Evolutionary conservation across 768 basidiomycete genomes (phyloP), one percentile per base, ranked within the genome.

Genomic region (Boletus vermiculosoides): DNA sequence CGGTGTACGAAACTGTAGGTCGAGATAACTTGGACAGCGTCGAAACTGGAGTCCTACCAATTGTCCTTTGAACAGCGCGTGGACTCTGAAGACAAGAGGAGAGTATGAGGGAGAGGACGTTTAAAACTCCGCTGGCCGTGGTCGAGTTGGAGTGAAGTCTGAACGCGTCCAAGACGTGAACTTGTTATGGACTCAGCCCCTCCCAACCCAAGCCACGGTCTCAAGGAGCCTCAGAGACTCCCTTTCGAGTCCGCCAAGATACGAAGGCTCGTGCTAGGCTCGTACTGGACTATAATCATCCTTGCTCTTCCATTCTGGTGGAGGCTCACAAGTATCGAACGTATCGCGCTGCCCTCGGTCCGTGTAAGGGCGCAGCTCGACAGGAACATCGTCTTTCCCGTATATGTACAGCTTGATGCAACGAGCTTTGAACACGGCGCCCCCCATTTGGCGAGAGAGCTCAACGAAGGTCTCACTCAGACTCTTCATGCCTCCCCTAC

Each of bases 251-350:
- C 74, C 15, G 68, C 74, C 48, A 63, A 56, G 50, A 76, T 78
- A 42, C 79, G 88, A 31, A 76, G 86, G 61, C 73, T 73, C 25
- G 86, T 94, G 60, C 78, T 95, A 56, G 70, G 77, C 5, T 82
- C 90, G 1, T 97, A 95, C 71, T 94, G 94, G 84, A 53, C 80
- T 25, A 73, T 93, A 28, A 80, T 97, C 36, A 61, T 96, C 34
- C 73, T 92, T 8, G 88, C 87, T 1, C 57, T 95, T 20, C 97
- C 97, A 3, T 79, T 92, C 48, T 99, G 97, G 97, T 98, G 94
- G 93, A 80, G 78, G 50, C 87, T 90, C 28, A 98, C 97, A 5
- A 90, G 90, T 60, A 96, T 98, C 30, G 82, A 94, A 66, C 83
- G 95, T 28, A 78, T 90, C 16, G 76, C 87, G 0, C 76, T 97